Evolutionary conservation across 306 rosid genomes (phyloP).

Genomic region (Coriaria nepalensis): DNA sequence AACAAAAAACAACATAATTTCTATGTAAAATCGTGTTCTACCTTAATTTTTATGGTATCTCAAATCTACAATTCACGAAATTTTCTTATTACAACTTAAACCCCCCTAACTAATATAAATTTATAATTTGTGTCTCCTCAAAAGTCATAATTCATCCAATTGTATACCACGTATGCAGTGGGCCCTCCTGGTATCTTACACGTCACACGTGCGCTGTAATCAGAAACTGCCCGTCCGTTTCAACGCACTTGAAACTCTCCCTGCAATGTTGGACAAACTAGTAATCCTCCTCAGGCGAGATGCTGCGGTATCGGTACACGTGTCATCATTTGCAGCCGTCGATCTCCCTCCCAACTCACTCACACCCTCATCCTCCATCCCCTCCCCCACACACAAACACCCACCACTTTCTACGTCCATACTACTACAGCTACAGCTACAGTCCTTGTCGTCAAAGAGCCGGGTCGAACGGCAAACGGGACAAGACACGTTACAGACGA

Average conservation of each 20-base stretch:
- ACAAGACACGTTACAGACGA: too few relatives aligned
- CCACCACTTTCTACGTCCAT: too few relatives aligned
- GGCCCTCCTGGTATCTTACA: too few relatives aligned
- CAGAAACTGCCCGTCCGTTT: background rate
- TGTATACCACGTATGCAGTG: too few relatives aligned
- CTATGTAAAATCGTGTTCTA: too few relatives aligned
- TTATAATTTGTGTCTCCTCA: too few relatives aligned
- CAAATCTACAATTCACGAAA: too few relatives aligned
- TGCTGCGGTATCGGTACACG: background rate
- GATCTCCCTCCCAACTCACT: constrained; percentile 1
- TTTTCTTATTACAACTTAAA: too few relatives aligned
- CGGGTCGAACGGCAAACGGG: background rate
- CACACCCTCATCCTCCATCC: background rate
- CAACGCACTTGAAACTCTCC: background rate
- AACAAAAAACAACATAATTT: too few relatives aligned
- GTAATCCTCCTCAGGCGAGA: background rate
- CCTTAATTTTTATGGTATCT: too few relatives aligned
- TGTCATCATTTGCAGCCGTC: background rate
- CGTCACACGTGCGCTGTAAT: background rate
- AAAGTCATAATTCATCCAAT: too few relatives aligned
- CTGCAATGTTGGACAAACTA: background rate
- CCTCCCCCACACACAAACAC: background rate
- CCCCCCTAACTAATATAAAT: too few relatives aligned
- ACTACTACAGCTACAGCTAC: background rate
- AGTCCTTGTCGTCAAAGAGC: background rate